Evolutionary conservation across 371 early-diverging fungal species (phyloP).

Genomic region (Syncephalastrum sp.): DNA sequence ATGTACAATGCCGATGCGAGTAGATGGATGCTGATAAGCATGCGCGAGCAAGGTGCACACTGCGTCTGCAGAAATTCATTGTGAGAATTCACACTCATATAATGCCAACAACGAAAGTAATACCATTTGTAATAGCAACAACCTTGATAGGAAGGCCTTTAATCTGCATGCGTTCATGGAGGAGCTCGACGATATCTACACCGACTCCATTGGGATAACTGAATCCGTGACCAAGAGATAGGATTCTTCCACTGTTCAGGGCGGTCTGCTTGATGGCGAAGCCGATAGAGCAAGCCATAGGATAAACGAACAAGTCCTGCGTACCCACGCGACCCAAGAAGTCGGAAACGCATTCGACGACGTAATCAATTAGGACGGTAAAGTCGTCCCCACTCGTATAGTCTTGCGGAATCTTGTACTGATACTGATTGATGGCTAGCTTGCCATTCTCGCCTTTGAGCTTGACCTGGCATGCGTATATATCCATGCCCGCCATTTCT

Average conservation of each 20-base stretch:
- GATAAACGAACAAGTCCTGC: conserved; percentile 47
- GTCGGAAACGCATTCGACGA: conserved; percentile 69
- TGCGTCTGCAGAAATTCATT: conserved; percentile 59
- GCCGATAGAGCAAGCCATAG: conserved; percentile 50
- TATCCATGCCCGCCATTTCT: conserved; percentile 86
- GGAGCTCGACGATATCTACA: conserved; percentile 42
- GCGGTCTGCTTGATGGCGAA: conserved; percentile 48
- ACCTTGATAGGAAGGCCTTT: conserved; percentile 46
- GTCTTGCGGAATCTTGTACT: conserved; percentile 82
- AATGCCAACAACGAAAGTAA: conserved; percentile 4
- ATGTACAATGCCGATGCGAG: conserved; percentile 86
- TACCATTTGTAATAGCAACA: conserved; percentile 75
- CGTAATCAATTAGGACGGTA: conserved; percentile 79
- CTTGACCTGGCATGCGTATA: conserved; percentile 51
- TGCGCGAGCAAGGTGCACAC: conserved; percentile 90
- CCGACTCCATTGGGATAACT: conserved; percentile 48
- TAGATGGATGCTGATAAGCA: conserved; percentile 82
- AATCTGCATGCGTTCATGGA: conserved; percentile 38
- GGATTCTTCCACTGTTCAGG: conserved; percentile 34
- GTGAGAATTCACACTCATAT: not conserved
- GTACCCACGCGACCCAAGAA: conserved; percentile 45
- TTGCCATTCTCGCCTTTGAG: conserved; percentile 50
- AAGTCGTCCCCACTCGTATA: conserved; percentile 65
- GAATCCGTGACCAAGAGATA: conserved; percentile 41
- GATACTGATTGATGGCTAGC: conserved; percentile 49